A percentile compares a stretch with the other conserved stretches of the same genome.
These are phyloP conservation scores for Rhodotorula toruloides DNA, from an alignment of 768 basidiomycete genomes.

Conservation along the genomic window DNA sequence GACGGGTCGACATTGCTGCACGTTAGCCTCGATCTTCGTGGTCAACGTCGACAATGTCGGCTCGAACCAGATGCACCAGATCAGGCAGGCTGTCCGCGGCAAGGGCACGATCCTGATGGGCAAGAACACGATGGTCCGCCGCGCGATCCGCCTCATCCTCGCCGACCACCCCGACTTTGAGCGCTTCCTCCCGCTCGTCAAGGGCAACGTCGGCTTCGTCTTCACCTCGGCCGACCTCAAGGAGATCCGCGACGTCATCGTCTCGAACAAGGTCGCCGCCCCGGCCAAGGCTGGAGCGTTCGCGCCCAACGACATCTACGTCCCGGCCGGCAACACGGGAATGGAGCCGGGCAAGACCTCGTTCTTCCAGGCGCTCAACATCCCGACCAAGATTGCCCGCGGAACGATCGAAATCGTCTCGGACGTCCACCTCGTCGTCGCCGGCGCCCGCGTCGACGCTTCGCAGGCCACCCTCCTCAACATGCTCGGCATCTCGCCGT, in stretches of 20 bases:
- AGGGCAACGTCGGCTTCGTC: slow-evolving; percentile 98
- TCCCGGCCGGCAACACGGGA: slow-evolving; percentile 95
- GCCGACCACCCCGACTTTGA: slow-evolving; percentile 88
- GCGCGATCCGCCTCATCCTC: slow-evolving; percentile 87
- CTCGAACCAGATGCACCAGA: slow-evolving; percentile 98
- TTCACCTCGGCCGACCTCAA: slow-evolving; percentile 89
- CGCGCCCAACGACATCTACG: slow-evolving; percentile 83
- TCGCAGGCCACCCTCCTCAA: slow-evolving; percentile 98
- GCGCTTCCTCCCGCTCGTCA: slow-evolving; percentile 89
- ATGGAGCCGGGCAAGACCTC: slow-evolving; percentile 99
- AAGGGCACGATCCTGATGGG: slow-evolving; percentile 98
- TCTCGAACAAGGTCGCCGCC: slow-evolving; percentile 95
- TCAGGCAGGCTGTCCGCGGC: slow-evolving; percentile 87
- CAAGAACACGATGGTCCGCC: slow-evolving; percentile 99
- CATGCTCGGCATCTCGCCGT: slow-evolving; percentile 92
- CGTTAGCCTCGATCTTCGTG: slow-evolving; percentile 97
- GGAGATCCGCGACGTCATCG: slow-evolving; percentile 85
- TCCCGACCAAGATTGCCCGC: slow-evolving; percentile 99
- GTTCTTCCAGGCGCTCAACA: slow-evolving; percentile 99
- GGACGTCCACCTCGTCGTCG: slow-evolving; percentile 89
- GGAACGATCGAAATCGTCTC: slow-evolving; percentile 99
- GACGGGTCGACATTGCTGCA: too few relatives aligned
- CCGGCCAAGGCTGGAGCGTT: slow-evolving; percentile 97
- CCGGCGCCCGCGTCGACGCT: slow-evolving; percentile 72
- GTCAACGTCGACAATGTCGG: slow-evolving; percentile 99